phyloP scores from a whole-genome alignment of 2,329 filamentous ascomycete species.

The Lachnellula suecica region DNA sequence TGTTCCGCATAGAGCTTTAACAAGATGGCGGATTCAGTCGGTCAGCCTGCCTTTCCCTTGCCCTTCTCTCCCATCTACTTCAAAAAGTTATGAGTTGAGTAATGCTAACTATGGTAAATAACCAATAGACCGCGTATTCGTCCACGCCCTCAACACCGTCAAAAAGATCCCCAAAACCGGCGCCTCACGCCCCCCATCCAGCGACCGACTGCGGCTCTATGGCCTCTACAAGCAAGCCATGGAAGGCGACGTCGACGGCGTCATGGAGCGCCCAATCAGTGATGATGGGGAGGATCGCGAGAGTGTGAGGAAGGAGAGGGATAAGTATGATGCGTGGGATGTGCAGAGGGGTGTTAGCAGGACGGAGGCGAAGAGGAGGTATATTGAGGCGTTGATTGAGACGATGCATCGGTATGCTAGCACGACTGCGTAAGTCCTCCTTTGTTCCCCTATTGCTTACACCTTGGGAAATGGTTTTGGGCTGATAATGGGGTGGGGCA shows the following conservation, averaged over 20 bases:
- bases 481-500: slow-evolving; percentile 30
- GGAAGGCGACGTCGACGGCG: slow-evolving; percentile 94
- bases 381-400: slow-evolving; percentile 90
- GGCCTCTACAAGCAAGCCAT: slow-evolving; percentile 98
- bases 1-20: slow-evolving; percentile 8
- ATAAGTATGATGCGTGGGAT: slow-evolving; percentile 95
- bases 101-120: background rate
- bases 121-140: slow-evolving; percentile 85
- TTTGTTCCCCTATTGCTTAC: background rate
- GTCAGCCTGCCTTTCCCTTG: slow-evolving; percentile 32
- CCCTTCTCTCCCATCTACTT: background rate
- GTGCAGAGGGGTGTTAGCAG: slow-evolving; percentile 77
- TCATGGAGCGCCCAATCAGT: slow-evolving; percentile 83
- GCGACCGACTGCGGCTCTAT: slow-evolving; percentile 88
- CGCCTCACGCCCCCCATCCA: slow-evolving; percentile 80
- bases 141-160: slow-evolving; percentile 97
- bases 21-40: slow-evolving; percentile 53
- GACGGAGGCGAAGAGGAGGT: slow-evolving; percentile 90
- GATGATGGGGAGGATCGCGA: slow-evolving; percentile 50
- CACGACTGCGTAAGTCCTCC: slow-evolving; percentile 63
- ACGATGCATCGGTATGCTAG: slow-evolving; percentile 96
- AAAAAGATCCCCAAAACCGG: slow-evolving; percentile 96
- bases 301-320: slow-evolving; percentile 49
- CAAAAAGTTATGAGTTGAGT: background rate
- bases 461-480: background rate